Base-by-base conservation (phyloP, 805 yeast genomes). In the Saccharomycodes ludwigii region DNA sequence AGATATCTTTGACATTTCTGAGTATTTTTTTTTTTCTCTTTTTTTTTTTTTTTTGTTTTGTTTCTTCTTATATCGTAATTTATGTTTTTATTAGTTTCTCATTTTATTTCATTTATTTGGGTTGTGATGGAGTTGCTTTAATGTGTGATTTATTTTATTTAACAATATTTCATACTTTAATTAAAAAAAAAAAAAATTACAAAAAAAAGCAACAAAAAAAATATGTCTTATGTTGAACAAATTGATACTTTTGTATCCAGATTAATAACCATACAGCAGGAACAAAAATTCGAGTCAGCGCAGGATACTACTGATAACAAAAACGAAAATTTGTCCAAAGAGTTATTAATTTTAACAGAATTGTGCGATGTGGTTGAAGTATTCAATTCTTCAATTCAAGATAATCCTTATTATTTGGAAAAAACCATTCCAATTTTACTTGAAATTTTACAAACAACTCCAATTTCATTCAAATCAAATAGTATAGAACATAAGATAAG, bases 331-430 rank as follows among this genome's bases (percentile, higher is more conserved):
- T 18, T 27, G 4, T 31, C 31, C 4, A 25, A 28, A 10, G n/a
- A 28, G 13, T 23, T 20, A 14, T 8, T 34, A 17, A 19, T 17
- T 12, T 20, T 34, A 12, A 34, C 33, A 5, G 37, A 31, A 11
- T 16, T 34, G 8, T 34, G 30, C 22, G 37, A 34, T 14, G 15
- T 27, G 11, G 37, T 31, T 15, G 37, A 34, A 19, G 12, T 34
- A 9, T 26, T 34, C 12, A 25, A 25, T 12, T 25, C 28, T 9
- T 25, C 28, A 8, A n/a, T 8, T 4, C 28, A 25, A 14, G 28
- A 25, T 12, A 10, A 25, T 14, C 28, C 28, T 5, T 25, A 25
- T 19, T 25, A 25, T 16, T 25, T 25, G 19, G 9, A 25, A 25
- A 14, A 16, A 14, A 25, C 28, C 7, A 9, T 25, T 4, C 28